Base-by-base conservation (phyloP, 306 rosid species). In the Glycyrrhiza uralensis region DNA sequence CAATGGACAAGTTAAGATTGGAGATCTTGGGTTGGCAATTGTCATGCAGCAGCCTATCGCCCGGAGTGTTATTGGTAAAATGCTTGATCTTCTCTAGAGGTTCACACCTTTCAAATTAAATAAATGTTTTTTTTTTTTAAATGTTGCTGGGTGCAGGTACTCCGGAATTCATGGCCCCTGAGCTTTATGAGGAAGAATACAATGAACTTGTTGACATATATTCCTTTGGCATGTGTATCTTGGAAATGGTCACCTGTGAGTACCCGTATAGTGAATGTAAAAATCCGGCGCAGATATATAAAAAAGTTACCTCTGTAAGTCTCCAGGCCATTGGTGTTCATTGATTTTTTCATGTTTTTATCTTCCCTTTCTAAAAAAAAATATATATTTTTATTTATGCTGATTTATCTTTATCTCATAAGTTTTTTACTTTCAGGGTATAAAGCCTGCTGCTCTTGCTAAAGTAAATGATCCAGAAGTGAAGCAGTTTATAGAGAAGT, bases 91-190 rank as follows among this genome's bases (percentile, higher is more conserved):
- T 51, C 42, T 14, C 14, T 4, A n/a, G 15, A 10, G 41, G 52
- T 63, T 59, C 20, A 18, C 3, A 69, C 30, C 14, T 45, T 74
- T 26, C 38, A 23, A 30, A 46, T 73, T 47, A 15, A 61, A 12
- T 51, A 0, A 57, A 7, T 36, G 1, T 55, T 26, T 26, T 0
- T 1, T 62, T 65, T 30, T 1, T 0, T n/a, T n/a, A n/a, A 0
- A 66, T 28, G 22, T 44, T 2, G 59, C 74, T 49, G 17, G 62
- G 69, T 33, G n/a, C 83, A 91, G 95, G 98, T 44, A 91, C 98
- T 13, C 98, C 96, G 0, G 98, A 93, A 72, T 93, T 93, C 80
- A 93, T 93, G 98, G 98, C 97, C 42, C 98, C 98, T 0, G 98
- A 94, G 86, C 97, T 94, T 60, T 94, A 94, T 26, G 98, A 94